Conservation (phyloP, 2,329 filamentous ascomycete genomes). For the Chaetomium strumarium region DNA sequence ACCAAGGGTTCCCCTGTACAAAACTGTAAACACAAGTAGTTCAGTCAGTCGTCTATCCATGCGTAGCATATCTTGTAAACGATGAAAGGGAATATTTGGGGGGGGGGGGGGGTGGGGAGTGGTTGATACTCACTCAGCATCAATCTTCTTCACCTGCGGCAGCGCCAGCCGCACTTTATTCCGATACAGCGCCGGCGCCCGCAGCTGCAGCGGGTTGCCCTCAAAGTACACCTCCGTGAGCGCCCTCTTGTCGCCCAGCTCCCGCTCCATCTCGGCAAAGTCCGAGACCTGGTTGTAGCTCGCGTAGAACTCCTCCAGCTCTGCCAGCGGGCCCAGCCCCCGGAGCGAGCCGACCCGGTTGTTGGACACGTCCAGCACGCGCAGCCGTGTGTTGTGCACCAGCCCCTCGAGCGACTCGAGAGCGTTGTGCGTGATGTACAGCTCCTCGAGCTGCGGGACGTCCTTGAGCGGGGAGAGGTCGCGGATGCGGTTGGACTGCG, state of each 20-base stretch:
- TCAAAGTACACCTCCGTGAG: slow-evolving; percentile 94
- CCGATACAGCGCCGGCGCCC: slow-evolving; percentile 76
- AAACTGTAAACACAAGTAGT: neutral
- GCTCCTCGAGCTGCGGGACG: slow-evolving; percentile 74
- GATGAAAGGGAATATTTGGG: neutral
- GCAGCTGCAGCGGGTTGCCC: slow-evolving; percentile 80
- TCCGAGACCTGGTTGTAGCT: slow-evolving; percentile 78
- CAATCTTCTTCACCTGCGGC: slow-evolving; percentile 86
- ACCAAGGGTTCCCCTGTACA: neutral
- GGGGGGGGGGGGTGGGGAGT: no score
- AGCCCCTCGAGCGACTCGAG: slow-evolving; percentile 72
- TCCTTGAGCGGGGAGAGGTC: slow-evolving; percentile 69
- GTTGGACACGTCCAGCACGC: slow-evolving; percentile 81
- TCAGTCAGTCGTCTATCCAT: neutral
- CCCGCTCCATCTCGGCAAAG: slow-evolving; percentile 74
- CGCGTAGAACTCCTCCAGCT: slow-evolving; percentile 90
- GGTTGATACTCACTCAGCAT: slow-evolving; percentile 72
- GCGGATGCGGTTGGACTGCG: slow-evolving; percentile 90
- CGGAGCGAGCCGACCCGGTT: slow-evolving; percentile 74
- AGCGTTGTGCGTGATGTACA: slow-evolving; percentile 95
- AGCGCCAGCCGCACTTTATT: slow-evolving; percentile 88
- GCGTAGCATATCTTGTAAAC: neutral
- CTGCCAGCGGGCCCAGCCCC: slow-evolving; percentile 60
- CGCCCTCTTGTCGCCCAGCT: slow-evolving; percentile 70
- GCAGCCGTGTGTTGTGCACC: slow-evolving; percentile 59